Base-by-base conservation (phyloP, 805 yeast genomes). In the Lachancea thermotolerans region DNA sequence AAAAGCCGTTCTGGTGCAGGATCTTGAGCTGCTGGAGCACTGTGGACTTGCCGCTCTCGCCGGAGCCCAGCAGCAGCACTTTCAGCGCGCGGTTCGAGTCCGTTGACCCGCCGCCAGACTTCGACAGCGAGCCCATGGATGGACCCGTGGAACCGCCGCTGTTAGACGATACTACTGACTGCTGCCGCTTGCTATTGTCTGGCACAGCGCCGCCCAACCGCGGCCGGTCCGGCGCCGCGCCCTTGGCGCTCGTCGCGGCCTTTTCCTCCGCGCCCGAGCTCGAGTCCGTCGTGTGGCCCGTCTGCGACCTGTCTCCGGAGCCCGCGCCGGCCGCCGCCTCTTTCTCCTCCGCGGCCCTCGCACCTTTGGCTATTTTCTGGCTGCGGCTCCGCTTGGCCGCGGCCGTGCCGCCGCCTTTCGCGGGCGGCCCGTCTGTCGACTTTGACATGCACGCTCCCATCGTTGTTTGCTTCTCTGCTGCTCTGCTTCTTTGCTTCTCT, bases 1-100 rank as follows among this genome's bases (percentile, higher is more conserved):
- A 54, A 53, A 57, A 66, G 46, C 57, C 72, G 52, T 54, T 58
- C 51, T 56, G 71, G 59, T 55, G 65, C 50, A 54, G 44, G 46
- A 57, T 67, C 56, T 57, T 65, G 45, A 58, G 47, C 53, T 57
- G 68, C 52, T 62, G 80, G 68, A 42, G 81, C 3, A 65, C 62
- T 10, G 62, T 67, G 2, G 61, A 54, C 30, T 59, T 68, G 35
- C 70, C 70, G 33, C 70, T 64, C 41, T 61, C 66, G 12, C 98
- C 99, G 0, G 96, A 85, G 4, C 99, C 93, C 40, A 85, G 66
- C 30, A 90, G 70, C 32, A 90, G 69, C 39, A 90, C 81, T 61
- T 89, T 89, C 29, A 59, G 41, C 39, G 60, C 63, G 12, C 52
- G 44, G 18, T 35, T 35, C 30, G 40, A 33, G 34, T 43, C 46